Base-by-base conservation (phyloP, 345 rosid genomes). In the Lepidium aucheri region DNA sequence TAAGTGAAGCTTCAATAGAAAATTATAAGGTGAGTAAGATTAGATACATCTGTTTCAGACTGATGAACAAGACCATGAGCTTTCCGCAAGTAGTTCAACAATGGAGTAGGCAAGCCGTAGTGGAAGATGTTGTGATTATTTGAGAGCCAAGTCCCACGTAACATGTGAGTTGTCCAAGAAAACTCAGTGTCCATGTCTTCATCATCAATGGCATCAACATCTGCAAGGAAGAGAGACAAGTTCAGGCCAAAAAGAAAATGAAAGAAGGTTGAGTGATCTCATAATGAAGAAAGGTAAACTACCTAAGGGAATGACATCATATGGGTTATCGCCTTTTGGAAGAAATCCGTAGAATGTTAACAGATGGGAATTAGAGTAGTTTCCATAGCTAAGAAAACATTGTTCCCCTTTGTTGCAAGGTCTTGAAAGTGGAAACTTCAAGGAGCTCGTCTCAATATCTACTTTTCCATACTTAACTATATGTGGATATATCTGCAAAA, bases 141-240 rank as follows among this genome's bases (percentile, higher is more conserved):
- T 17, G 96, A 90, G 41, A 88, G 76, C 97, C 96, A 94, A 52
- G 97, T 94, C 53, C 92, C 97, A 34, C 97, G 85, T 52, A 94
- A 83, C 99, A 90, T 90, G 81, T 94, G 96, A 72, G 81, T 53
- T 61, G 78, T 80, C 87, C 87, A 78, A 46, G 69, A 72, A 46
- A 74, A 75, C 35, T 53, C 44, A 9, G 78, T 46, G 46, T 76
- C 28, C 5, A 55, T 81, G 61, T 81, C 85, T 70, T 84, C 85
- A 30, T 49, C 38, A 28, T 67, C 47, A 64, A 72, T 86, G 51
- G 53, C 80, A 78, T 83, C 96, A 70, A 93, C 77, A 80, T 93
- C 97, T 90, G 80, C 78, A 76, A 36, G 41, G 50, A 62, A 39
- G 40, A 63, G 60, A 45, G 14, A 36, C n/a, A 45, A 15, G 3